A percentile compares a stretch with the other conserved stretches of the same genome.
phyloP scores from a whole-genome alignment of 2,329 filamentous ascomycete species.

The Colletotrichum sidae region DNA sequence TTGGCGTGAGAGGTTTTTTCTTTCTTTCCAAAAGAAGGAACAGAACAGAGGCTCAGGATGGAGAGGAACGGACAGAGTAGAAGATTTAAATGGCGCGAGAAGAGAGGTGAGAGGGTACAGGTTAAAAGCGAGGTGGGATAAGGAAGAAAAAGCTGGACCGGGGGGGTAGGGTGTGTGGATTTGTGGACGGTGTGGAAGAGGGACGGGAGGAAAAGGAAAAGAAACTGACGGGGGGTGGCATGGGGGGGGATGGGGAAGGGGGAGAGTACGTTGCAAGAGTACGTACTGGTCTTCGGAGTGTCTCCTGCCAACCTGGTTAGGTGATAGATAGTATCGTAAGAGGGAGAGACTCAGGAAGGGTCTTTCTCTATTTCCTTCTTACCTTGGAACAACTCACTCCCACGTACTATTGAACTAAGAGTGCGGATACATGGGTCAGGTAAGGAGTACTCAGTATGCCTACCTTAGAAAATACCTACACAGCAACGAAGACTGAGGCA shows the following conservation, averaged over 20 bases:
- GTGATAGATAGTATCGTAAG: no score
- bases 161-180: slow-evolving; percentile 27
- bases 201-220: slow-evolving; percentile 15
- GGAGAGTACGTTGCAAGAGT: neutral
- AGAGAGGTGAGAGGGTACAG: slow-evolving; percentile 18
- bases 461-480: no score
- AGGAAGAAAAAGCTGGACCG: slow-evolving; percentile 18
- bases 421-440: no score
- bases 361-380: no score
- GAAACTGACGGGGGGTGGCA: slow-evolving; percentile 5
- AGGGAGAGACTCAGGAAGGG: no score
- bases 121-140: slow-evolving; percentile 20
- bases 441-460: no score
- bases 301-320: no score
- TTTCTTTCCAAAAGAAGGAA: slow-evolving; percentile 33
- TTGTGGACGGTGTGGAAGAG: slow-evolving; percentile 26
- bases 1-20: slow-evolving; percentile 33
- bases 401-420: no score
- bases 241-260: slow-evolving; percentile 4
- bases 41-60: slow-evolving; percentile 12
- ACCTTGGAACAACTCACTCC: no score
- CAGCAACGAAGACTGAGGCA: no score
- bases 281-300: no score
- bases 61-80: slow-evolving; percentile 35
- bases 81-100: slow-evolving; percentile 36